Percentiles rank a stretch among this genome's conserved stretches.
These are phyloP conservation scores for Tetradesmus lagerheimii DNA, from an alignment of 139 green algal species.

Conservation along the genomic window DNA sequence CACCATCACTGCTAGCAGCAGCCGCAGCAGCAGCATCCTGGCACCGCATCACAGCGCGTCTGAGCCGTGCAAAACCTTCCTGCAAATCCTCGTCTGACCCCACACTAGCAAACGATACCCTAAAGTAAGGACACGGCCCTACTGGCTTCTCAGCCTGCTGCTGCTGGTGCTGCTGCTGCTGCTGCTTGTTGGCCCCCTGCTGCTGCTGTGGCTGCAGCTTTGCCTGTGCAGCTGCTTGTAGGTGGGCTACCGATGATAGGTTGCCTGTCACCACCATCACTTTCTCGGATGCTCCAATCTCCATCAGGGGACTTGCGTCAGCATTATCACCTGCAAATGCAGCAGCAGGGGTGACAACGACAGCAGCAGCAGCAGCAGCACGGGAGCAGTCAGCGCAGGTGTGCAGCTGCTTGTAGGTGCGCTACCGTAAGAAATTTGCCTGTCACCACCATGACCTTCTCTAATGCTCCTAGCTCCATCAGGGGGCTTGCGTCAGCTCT, in stretches of 20 bases:
- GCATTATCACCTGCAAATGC: conserved; percentile 36
- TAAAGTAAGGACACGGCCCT: conserved; percentile 53
- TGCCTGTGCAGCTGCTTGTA: conserved; percentile 6
- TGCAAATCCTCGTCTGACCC: conserved; percentile 44
- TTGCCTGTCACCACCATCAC: conserved; percentile 29
- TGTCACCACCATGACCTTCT: too few relatives aligned
- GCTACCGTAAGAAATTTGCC: too few relatives aligned
- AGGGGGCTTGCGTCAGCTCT: too few relatives aligned
- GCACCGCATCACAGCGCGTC: neutral
- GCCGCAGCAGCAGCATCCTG: neutral
- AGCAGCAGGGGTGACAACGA: neutral
- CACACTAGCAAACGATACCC: conserved; percentile 61
- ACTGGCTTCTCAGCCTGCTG: neutral
- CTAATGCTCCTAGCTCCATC: too few relatives aligned
- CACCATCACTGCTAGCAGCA: too few relatives aligned
- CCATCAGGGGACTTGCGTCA: neutral
- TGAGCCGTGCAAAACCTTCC: conserved; percentile 59
- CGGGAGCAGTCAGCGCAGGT: too few relatives aligned
- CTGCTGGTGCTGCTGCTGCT: conserved; percentile 29
- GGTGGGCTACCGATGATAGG: conserved; percentile 1
- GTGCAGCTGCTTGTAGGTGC: too few relatives aligned
- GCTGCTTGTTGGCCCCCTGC: neutral
- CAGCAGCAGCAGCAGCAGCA: conserved; percentile 1
- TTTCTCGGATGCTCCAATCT: neutral
- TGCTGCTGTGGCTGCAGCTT: neutral